Evolutionary conservation across 306 rosid genomes (phyloP).

Genomic region (Arachis stenosperma): DNA sequence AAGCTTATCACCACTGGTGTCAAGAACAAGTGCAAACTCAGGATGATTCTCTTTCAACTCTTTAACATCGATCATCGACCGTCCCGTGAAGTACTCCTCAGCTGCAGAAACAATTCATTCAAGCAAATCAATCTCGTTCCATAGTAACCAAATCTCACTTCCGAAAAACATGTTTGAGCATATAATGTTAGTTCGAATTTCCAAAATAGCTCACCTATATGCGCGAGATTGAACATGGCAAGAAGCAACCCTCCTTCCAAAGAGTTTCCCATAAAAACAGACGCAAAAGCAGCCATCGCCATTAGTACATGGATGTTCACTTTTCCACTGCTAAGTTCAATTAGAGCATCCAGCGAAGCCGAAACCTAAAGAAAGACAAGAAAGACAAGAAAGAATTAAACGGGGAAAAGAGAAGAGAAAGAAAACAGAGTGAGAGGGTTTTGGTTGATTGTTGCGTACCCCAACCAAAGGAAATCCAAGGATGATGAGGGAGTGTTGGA

Average conservation of each 20-base stretch:
- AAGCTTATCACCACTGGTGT: slow-evolving; percentile 64
- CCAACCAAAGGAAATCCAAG: slow-evolving; percentile 89
- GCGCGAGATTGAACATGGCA: slow-evolving; percentile 96
- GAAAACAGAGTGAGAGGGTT: neutral
- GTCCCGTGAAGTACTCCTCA: slow-evolving; percentile 91
- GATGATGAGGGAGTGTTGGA: slow-evolving; percentile 73
- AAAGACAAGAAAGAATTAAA: neutral
- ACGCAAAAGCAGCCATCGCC: slow-evolving; percentile 98
- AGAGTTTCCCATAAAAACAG: slow-evolving; percentile 88
- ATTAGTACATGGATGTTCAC: slow-evolving; percentile 91
- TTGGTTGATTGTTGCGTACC: slow-evolving; percentile 50
- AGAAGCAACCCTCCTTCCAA: slow-evolving; percentile 97
- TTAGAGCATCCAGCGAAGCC: slow-evolving; percentile 87
- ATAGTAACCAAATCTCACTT: neutral
- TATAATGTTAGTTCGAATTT: neutral
- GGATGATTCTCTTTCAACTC: slow-evolving; percentile 95
- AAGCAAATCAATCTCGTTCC: slow-evolving; percentile 32
- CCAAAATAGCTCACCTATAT: slow-evolving; percentile 67
- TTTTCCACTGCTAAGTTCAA: slow-evolving; percentile 81
- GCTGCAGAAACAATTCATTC: slow-evolving; percentile 61
- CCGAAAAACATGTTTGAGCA: slow-evolving; percentile 11
- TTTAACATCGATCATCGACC: slow-evolving; percentile 87
- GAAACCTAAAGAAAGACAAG: slow-evolving; percentile 60
- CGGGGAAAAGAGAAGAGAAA: neutral
- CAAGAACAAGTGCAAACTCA: slow-evolving; percentile 88